Evolutionary conservation across 1,284 basidiomycete species (phyloP), one percentile per base, ranked within the genome.

Genomic region (Tilletiaria anomala): DNA sequence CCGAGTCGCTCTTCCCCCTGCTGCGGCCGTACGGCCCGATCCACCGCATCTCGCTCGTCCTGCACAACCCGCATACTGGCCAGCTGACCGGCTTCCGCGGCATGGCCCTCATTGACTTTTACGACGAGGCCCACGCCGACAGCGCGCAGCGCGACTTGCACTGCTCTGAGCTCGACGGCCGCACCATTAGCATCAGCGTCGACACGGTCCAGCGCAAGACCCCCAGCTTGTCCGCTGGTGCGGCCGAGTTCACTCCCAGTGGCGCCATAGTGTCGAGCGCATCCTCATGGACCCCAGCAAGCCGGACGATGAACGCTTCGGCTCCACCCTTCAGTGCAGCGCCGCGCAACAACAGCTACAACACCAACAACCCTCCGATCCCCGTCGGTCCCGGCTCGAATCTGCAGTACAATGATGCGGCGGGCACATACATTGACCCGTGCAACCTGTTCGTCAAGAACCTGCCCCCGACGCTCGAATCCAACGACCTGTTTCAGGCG

Each of bases 401-500:
- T 10, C 47, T 59, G 31, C 50, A 51, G 35, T 59, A 57, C 46
- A 37, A 24, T 33, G 14, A 2, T 6, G 10, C 50, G n/a, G 51
- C 54, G 2, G 48, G 54, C 1, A 60, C 53, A 16, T 58, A 49
- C 29, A 51, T 60, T 43, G 59, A 62, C 37, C 59, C 59, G 4
- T 50, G 53, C 51, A 62, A 62, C 33, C 55, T 62, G 16, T 62
- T 60, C 43, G 54, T 57, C 54, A 62, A 62, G 43, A 60, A 58
- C 40, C 47, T 62, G 36, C 53, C 54, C 31, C 42, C 50, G 15
- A 43, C 40, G 4, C 34, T 60, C 31, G 47, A 46, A 32, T 53
- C 51, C 29, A 53, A 54, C 22, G 44, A 51, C 18, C 52, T 62
- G 18, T 53, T 53, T 33, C 34, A 45, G 35, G 39, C 41, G 41